Evolutionary conservation across 495 filamentous ascomycete species (phyloP), one percentile per base, ranked within the genome.

Genomic region (Astrocystis sublimbata): DNA sequence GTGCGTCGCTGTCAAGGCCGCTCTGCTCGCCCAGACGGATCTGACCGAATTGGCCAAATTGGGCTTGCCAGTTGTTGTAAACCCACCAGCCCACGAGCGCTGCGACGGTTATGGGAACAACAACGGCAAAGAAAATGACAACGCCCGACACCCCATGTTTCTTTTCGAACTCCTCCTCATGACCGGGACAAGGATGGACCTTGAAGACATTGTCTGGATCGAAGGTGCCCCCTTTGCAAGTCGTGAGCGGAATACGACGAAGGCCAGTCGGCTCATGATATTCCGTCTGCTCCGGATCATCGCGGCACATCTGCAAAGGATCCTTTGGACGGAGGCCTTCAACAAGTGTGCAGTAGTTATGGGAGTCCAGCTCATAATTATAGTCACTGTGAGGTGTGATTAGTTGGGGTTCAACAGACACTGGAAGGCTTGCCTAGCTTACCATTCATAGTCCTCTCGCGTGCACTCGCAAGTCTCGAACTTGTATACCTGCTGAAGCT

Each of bases 401-500:
- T 33, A 6, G 36, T n/a, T 43, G 33, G 46, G 24, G 23, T 13
- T 10, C 12, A 24, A 40, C 1, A 17, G 36, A 9, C 15, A 35
- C 33, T 17, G 1, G 28, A 28, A 33, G 8, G 12, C 13, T 42
- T 8, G 35, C 8, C 50, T 46, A 30, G 76, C 85, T 76, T 76
- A 96, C 92, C 94, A 99, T 84, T 99, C 96, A 75, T 87, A 99
- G 76, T 99, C 96, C 33, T 85, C 79, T 30, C 88, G 80, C 2
- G 83, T 89, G 72, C 96, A 99, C 58, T 83, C 78, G 79, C 96
- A 99, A 70, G 93, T 90, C 61, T 80, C 71, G 46, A 78, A 78
- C 43, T 81, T 80, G 76, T 92, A 90, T 3, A 92, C 77, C 35
- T 85, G 81, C 41, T 86, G 81, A 74, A 94, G 78, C 57, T 79